Base-by-base conservation (phyloP, 768 basidiomycete genomes). In the Asterophora lycoperdoides region DNA sequence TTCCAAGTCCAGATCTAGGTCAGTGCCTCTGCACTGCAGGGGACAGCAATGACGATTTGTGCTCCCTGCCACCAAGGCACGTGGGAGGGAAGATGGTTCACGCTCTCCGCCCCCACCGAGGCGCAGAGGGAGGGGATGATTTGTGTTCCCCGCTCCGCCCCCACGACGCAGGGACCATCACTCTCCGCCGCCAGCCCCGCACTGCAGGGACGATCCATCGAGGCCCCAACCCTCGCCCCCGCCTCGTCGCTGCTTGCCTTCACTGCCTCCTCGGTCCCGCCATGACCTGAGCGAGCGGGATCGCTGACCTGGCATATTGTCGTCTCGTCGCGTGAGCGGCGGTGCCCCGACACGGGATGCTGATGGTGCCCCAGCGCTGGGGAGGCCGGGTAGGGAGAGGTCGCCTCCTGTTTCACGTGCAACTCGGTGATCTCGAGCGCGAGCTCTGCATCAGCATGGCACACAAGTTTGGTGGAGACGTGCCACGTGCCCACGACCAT, bases 71-170 rank as follows among this genome's bases (percentile, higher is more conserved):
- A n/a, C n/a, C n/a, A n/a, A n/a, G n/a, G n/a, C n/a, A n/a, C n/a
- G n/a, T n/a, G n/a, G n/a, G n/a, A 52, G 30, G 8, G 30, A 18
- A 40, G 48, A 44, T 6, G 23, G 6, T 23, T 23, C 23, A 6
- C 23, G 23, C 23, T 23, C 23, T 6, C 23, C 23, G 14, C 62
- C n/a, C n/a, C n/a, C 65, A 26, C 52, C 57, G 13, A 61, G 57
- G 15, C 59, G 56, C 13, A 58, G 56, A 8, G 51, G 54, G 3
- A 52, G 56, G 29, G 23, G 23, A 23, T 19, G 47, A 54, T 26
- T 59, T 60, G 8, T 39, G 40, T 14, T 56, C 60, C 29, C 56
- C 58, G 2, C 55, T 59, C n/a, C n/a, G n/a, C n/a, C n/a, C n/a
- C n/a, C n/a, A n/a, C n/a, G n/a, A n/a, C n/a, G n/a, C n/a, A n/a